Evolutionary conservation across 192 early-diverging fungal genomes (phyloP), one percentile per base, ranked within the genome.

Genomic region (Thamnidium elegans): DNA sequence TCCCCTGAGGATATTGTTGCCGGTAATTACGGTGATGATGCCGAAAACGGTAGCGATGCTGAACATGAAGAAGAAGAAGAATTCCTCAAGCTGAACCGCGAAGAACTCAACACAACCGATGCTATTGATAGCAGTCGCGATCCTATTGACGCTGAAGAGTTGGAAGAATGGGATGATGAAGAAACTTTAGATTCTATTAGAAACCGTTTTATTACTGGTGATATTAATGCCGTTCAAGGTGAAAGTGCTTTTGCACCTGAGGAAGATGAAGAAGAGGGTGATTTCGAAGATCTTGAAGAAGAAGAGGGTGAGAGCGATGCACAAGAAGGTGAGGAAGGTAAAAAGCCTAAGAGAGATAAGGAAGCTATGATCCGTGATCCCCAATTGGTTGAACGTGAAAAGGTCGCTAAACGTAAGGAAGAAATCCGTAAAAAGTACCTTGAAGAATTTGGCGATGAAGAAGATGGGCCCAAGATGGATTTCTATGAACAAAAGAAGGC

Each of bases 341-440:
- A 68, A 23, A 62, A 62, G 36, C 36, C 34, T 8, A 68, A 15
- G 10, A 66, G 74, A 10, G 69, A 78, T 31, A 84, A 78, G 30
- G 79, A 59, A 21, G 58, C 11, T 14, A 59, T 59, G 58, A 59
- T 59, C 26, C 20, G 20, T 15, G 58, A 84, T 48, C 79, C 82
- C 21, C 76, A 83, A 7, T 79, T 87, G 26, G 78, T 82, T 21
- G 83, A 85, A 23, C 77, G 80, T 66, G 85, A 84, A 50, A 89
- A 79, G 7, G 78, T 97, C 68, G 84, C 87, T 2, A 86, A 85
- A 54, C 92, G 89, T 76, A 94, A 95, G 73, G 91, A 90, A 67
- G 86, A 91, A 65, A 83, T 99, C 48, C 94, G 94, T 70, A 89
- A 83, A 66, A 97, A 95, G 77, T 99, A 98, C 73, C 92, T 95